Evolutionary conservation across 78 protist species (phyloP), one percentile per base, ranked within the genome.

Genomic region (Diacronema lutheri): DNA sequence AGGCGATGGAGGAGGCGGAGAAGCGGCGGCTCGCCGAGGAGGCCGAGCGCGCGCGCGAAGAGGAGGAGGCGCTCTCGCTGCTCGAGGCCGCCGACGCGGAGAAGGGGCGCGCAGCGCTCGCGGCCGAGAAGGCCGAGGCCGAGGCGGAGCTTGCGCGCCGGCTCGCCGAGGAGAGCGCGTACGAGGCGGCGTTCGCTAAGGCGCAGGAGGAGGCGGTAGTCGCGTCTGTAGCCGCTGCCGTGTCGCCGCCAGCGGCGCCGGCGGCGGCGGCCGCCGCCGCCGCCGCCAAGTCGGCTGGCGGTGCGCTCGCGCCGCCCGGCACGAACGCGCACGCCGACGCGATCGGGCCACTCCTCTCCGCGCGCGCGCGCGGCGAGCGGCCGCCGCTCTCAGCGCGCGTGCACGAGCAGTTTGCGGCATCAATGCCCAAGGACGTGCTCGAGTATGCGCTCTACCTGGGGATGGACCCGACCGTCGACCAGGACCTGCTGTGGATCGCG

Each of bases 401-500:
- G 33, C n/a, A 61, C 33, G 10, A n/a, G 33, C 33, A 61, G 26
- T 61, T 61, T 35, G 26, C 16, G n/a, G 37, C n/a, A n/a, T n/a
- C 76, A 26, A 1, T 4, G 35, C 26, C 66, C 29, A 35, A 61
- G 66, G 66, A 61, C 26, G 33, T 61, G 33, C 66, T 61, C 33
- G 66, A 61, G 66, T 61, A 61, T 35, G 66, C 66, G 9, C 33
- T 61, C 33, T 61, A 61, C 33, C 66, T 61, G 21, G 66, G 66
- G 29, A 61, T 61, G 61, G 86, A 81, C 62, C 78, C 76, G 2
- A 50, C 12, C 13, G 35, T 6, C 12, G 86, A 81, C 35, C 31
- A 4, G 16, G 86, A 64, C n/a, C 61, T 81, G 60, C 58, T 81
- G 37, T 81, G 86, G 84, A 79, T 79, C 20, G 84, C 84, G 20